Base-by-base conservation (phyloP, 116 monocot genomes). In the Phalaenopsis hybrid region DNA sequence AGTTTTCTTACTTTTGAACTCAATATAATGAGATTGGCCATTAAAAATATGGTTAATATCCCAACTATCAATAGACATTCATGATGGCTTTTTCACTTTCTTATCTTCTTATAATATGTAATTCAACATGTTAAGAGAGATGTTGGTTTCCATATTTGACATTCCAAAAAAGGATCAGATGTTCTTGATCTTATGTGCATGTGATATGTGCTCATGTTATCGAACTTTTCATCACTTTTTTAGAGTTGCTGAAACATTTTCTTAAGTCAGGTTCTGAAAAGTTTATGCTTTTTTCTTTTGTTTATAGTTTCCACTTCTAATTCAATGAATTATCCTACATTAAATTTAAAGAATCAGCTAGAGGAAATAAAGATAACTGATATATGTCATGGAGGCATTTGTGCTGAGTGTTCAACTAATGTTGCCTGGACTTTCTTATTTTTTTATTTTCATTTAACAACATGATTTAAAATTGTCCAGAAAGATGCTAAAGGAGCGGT, bases 401-500 rank as follows among this genome's bases (percentile, higher is more conserved):
- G 37, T 72, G 33, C 72, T 67, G 37, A 41, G 41, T 37, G 37
- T 13, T 74, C 74, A 74, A 20, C 74, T 74, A 45, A 74, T 74
- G 74, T 20, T 1, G 2, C 70, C 33, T 2, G 2, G 70, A 13
- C 44, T 75, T 18, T 21, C 18, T 75, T 48, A 48, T 9, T 37
- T 70, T 33, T 75, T 1, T 10, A 2, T 75, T 75, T 6, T 16
- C 20, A 72, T 41, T 28, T 34, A 20, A 18, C 4, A 51, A 77
- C 51, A 51, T 31, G 12, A 74, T 52, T 68, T 11, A 65, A 49
- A 70, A 37, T 74, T 78, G 41, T 16, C 76, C 70, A 93, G 88
- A 84, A 57, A 49, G 89, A 92, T 43, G 44, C 52, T 81, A 87
- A 61, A 61, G 85, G 85, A n/a, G 93, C 88, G 70, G 81, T 90